Evolutionary conservation across 768 basidiomycete genomes (phyloP), one percentile per base, ranked within the genome.

Genomic region (Inosperma sp.): DNA sequence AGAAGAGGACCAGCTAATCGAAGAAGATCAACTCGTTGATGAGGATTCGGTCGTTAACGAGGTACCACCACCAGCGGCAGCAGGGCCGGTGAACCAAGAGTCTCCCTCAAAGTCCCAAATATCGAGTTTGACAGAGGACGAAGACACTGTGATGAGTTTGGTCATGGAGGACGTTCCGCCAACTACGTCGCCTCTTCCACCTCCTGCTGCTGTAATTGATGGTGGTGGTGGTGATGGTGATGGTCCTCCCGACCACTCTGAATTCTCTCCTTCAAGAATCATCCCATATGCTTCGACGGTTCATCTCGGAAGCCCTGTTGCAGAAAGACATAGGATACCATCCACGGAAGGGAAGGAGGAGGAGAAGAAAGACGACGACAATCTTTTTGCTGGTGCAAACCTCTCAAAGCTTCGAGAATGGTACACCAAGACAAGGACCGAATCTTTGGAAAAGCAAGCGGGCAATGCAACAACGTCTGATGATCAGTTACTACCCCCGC

Each of bases 111-210:
- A 23, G 2, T 55, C 56, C 3, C 53, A 55, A 16, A 39, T 37
- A 6, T 41, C 51, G 4, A 45, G 31, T 35, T 8, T 30, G 4
- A 27, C 43, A 40, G 50, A 51, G 23, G 56, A 57, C 8, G 56
- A 57, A 19, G 41, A 33, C 4, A 22, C 47, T 6, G 56, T 54
- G 14, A 44, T 49, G 19, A 41, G 35, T 10, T 29, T 58, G 1
- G 34, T 58, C 14, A 36, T 46, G 23, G 47, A 55, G 3, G 19
- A 17, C 13, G 16, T 29, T 12, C 19, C 47, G 5, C 25, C 12
- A 3, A 37, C 34, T 25, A 29, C 16, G 30, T 14, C 54, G 1
- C 27, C 21, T 36, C 8, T 25, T 23, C 7, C 4, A 16, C 10
- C 13, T 5, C 21, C 21, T n/a, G n/a, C n/a, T n/a, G n/a, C n/a